Base-by-base conservation (phyloP, 2,329 filamentous ascomycete genomes). In the Fusarium sp. region DNA sequence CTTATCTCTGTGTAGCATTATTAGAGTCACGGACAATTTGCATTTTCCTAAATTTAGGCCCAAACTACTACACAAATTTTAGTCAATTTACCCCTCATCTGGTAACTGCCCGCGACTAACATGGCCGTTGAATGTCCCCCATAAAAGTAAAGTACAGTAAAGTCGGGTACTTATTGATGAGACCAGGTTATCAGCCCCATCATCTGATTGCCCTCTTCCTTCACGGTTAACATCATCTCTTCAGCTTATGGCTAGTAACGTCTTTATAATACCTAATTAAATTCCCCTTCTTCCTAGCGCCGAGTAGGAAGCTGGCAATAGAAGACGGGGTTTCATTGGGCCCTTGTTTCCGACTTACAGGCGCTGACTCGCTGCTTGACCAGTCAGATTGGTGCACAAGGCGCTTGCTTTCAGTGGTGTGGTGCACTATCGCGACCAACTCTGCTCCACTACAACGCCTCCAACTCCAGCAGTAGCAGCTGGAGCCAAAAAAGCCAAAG, bases 401-500 rank as follows among this genome's bases (percentile, higher is more conserved):
- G 76, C 78, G 78, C 78, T 80, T 78, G 76, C 74, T 78, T 78
- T 76, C 74, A 76, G 76, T 74, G 69, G 73, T 75, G 73, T 74
- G 73, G 69, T 75, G 68, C 70, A 58, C 73, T 75, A 72, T 55
- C 70, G 63, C 59, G 55, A 58, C 59, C 66, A 60, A 53, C 47
- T 71, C 50, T 51, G 56, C 55, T 69, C 68, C 68, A 66, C 65
- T 58, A 57, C 53, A 50, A 45, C 65, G 41, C 49, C 67, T 62
- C 48, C 34, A 37, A 37, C 18, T 45, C 45, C 45, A 47, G 25
- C 25, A 47, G 25, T 27, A 21, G 21, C 14, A 37, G 18, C 25
- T 9, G 23, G 23, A 9, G 25, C 34, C 34, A 37, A 12, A 47
- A 37, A 37, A 37, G 18, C 43, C 41, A 43, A 16, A 37, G 25